Base-by-base conservation (phyloP, 768 basidiomycete species). In the Leucosporidium creatinivorum region DNA sequence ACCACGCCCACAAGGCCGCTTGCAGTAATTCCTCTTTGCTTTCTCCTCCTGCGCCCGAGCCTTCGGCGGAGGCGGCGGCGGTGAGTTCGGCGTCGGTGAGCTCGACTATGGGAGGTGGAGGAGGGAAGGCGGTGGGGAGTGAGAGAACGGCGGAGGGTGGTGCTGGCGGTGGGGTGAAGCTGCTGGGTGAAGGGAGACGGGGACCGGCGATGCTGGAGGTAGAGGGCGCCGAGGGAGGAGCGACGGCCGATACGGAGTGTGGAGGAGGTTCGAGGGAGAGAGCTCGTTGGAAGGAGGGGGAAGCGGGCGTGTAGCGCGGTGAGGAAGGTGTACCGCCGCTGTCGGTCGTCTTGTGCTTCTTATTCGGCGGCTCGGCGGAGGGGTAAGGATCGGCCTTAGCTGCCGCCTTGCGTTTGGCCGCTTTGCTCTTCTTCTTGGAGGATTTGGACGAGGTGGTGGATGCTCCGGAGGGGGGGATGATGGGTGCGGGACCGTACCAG, bases 1-100 rank as follows among this genome's bases (percentile, higher is more conserved):
- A 71, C 58, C 58, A 71, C 28, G 57, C 57, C 70, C 70, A 71
- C 39, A 71, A 21, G 18, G 58, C 58, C 2, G 33, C 33, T 51
- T 71, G 63, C 21, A 71, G 30, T 17, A 71, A 26, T 26, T 52
- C 31, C 36, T 62, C 66, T 7, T 60, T 33, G 4, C 48, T 63
- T 48, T 68, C 66, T 49, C 6, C 4, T 0, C 47, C 19, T 18
- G 17, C 47, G 5, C 23, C 36, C 28, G 21, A 1, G 19, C 33
- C 39, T 7, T 52, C 51, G 23, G 50, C 50, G 50, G 9, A 10
- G 58, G 57, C 8, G 70, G 70, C 10, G 70, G 70, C 0, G 65
- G 4, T 0, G 70, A 67, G 26, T 58, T 39, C n/a, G 4, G 1
- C 28, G 23, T 30, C n/a, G 3, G 36, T 23, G 36, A 39, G 33